phyloP scores from a whole-genome alignment of 2,329 filamentous ascomycete genomes.

The Claviceps citrina region DNA sequence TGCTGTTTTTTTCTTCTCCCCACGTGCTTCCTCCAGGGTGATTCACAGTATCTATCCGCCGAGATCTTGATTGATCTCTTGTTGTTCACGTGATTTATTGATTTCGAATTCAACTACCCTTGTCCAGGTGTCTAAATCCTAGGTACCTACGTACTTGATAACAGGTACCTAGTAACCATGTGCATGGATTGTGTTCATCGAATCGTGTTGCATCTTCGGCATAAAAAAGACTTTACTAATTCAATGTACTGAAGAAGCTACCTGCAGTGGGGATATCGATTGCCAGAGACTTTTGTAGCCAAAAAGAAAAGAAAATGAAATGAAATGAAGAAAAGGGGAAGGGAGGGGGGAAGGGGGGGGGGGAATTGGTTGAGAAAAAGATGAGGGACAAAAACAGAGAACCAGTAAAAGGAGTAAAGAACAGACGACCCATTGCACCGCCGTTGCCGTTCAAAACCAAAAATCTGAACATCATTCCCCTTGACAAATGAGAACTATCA shows the following conservation, averaged over 20 bases:
- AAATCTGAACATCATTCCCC: neutral
- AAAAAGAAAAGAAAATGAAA: conserved; percentile 9
- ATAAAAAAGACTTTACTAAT: no score
- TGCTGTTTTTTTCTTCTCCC: no score
- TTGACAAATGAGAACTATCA: conserved; percentile 11
- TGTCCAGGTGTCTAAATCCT: no score
- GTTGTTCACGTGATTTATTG: neutral
- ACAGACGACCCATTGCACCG: neutral
- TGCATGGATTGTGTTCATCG: neutral
- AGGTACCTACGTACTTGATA: no score
- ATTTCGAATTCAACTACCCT: no score
- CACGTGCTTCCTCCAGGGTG: no score
- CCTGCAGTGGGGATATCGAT: conserved; percentile 13
- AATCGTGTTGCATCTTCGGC: neutral
- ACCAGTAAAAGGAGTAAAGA: neutral
- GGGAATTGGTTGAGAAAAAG: neutral
- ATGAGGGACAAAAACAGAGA: neutral
- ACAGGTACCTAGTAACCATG: neutral
- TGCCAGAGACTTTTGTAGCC: conserved; percentile 15
- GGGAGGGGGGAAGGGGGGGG: neutral
- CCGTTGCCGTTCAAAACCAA: neutral
- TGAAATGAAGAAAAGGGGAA: neutral
- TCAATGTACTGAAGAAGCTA: no score
- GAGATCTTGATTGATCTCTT: neutral
- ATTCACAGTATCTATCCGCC: no score